Base-by-base conservation (phyloP, 805 yeast species). In the Metschnikowia lochheadii region DNA sequence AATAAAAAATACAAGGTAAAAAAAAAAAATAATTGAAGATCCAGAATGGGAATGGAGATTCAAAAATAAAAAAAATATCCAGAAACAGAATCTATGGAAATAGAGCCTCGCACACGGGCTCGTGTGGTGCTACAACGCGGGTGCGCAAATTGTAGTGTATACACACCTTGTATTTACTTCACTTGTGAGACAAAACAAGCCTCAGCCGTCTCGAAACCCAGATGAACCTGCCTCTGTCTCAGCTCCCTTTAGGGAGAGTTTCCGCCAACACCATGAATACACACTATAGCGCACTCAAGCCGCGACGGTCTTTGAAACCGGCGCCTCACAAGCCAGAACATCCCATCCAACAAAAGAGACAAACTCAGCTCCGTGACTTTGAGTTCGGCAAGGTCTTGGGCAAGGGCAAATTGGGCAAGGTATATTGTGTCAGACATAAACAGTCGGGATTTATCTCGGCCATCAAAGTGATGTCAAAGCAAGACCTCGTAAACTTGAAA, bases 401-500 rank as follows among this genome's bases (percentile, higher is more conserved):
- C 0, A 89, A 88, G 63, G 99, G 99, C 6, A 89, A 90, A 65
- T 84, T 91, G 61, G 99, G 99, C 7, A 83, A 82, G 60, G 98
- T 94, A 1, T 91, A 89, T 67, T 87, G 96, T 63, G 97, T 86
- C 7, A 77, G 78, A 49, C 97, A 90, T 64, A 83, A 80, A 56
- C 61, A 69, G 34, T 78, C 89, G 0, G 96, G 95, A 1, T 87
- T 81, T 63, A 76, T 92, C 1, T 88, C 95, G 65, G 99, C 99
- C 1, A 70, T 92, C 60, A 92, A 94, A 64, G 94, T 85, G 3
- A 89, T 94, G 97, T 83, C 84, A 52, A 92, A 90, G 67, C 75
- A 76, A 48, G 97, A 91, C 56, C 74, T 92, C 49, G 76, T 81
- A 46, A 83, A 82, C 29, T 81, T 84, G 61, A 86, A 86, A 52